Evolutionary conservation across 2,329 filamentous ascomycete genomes (phyloP).

Genomic region (Penicillium crustosum): DNA sequence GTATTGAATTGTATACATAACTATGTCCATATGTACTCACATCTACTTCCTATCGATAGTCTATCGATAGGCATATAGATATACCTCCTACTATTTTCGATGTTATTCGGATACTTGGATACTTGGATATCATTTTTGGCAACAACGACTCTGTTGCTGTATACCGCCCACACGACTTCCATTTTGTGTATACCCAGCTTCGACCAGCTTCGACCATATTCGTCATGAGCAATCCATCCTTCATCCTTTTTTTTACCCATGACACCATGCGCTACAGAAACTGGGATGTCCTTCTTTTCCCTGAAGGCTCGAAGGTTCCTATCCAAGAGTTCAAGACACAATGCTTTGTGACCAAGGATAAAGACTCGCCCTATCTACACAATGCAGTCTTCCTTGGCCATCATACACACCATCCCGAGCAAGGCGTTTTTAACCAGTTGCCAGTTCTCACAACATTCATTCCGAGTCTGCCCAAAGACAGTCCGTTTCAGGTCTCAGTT

Average conservation of each 20-base stretch:
- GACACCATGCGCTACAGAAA: slow-evolving; percentile 74
- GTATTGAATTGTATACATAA: no score
- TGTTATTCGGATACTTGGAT: background rate
- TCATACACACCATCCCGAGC: slow-evolving; percentile 24
- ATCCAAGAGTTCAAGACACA: slow-evolving; percentile 79
- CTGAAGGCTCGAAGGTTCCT: slow-evolving; percentile 65
- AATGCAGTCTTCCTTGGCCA: slow-evolving; percentile 43
- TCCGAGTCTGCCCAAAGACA: slow-evolving; percentile 59
- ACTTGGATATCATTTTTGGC: background rate
- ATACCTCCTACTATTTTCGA: background rate
- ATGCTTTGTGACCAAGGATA: slow-evolving; percentile 65
- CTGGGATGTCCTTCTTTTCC: slow-evolving; percentile 84
- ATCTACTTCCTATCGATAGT: background rate
- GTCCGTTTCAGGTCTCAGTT: slow-evolving; percentile 69
- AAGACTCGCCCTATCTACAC: slow-evolving; percentile 55
- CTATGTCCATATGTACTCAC: no score
- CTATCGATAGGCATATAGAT: background rate
- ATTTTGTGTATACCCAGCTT: background rate
- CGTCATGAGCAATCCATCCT: background rate
- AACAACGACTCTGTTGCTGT: background rate
- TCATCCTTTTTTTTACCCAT: background rate
- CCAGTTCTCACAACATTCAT: slow-evolving; percentile 72
- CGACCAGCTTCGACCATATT: background rate
- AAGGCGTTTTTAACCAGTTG: slow-evolving; percentile 43
- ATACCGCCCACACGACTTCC: background rate